Conservation (phyloP, 2,329 filamentous ascomycete species). For the Aspergillus pseudoviridinutans region DNA sequence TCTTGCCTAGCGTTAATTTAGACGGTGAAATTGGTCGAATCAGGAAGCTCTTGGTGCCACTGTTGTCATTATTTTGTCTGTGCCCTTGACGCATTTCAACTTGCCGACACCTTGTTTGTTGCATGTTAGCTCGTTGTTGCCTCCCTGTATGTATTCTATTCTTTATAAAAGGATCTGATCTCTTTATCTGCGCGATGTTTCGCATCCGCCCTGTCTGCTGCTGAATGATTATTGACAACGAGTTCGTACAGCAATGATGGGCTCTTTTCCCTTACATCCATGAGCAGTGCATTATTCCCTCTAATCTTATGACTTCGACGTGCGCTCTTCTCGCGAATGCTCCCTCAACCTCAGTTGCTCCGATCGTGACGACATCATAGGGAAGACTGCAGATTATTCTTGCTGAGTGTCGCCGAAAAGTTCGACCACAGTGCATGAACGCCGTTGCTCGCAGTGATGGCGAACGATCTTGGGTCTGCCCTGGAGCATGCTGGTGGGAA, state of each 20-base stretch:
- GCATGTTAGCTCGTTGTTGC: constrained; percentile 1
- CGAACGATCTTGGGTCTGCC: constrained; percentile 28
- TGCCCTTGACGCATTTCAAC: not conserved
- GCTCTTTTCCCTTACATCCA: not conserved
- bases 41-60: constrained; percentile 21
- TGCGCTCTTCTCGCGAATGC: not conserved
- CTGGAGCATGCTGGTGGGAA: constrained; percentile 34
- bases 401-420: not conserved
- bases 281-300: not conserved
- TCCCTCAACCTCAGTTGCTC: not conserved
- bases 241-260: not conserved
- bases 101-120: constrained; percentile 5
- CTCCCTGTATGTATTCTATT: not conserved
- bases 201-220: not conserved
- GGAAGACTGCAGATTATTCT: not conserved
- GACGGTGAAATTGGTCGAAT: constrained; percentile 8
- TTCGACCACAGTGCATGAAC: constrained; percentile 3
- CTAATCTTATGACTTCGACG: not conserved
- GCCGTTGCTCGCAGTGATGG: constrained; percentile 15
- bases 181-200: constrained; percentile 2
- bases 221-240: not conserved
- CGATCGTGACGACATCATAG: not conserved
- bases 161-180: not conserved
- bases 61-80: constrained; percentile 26
- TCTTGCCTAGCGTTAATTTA: constrained; percentile 10